Evolutionary conservation across 371 early-diverging fungal species (phyloP).

Genomic region (Smittium culicis): DNA sequence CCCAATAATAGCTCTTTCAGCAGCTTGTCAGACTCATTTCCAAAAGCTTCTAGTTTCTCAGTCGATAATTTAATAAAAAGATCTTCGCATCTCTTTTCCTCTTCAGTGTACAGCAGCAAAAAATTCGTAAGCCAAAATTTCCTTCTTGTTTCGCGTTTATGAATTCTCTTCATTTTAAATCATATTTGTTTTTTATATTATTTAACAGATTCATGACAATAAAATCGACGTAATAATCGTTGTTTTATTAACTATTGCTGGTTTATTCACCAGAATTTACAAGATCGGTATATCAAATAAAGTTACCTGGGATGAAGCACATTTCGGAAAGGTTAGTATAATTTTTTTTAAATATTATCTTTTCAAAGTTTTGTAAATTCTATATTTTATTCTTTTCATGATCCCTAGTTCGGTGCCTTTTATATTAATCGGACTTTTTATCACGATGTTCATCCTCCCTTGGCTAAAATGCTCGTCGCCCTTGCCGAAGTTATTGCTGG

Average conservation of each 20-base stretch:
- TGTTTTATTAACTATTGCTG: conserved; percentile 11
- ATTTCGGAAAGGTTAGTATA: conserved; percentile 54
- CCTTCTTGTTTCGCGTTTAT: too few relatives aligned
- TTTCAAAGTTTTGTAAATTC: too few relatives aligned
- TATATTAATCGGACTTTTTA: conserved; percentile 91
- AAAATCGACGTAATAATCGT: not conserved
- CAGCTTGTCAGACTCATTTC: too few relatives aligned
- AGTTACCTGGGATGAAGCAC: conserved; percentile 72
- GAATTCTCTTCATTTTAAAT: too few relatives aligned
- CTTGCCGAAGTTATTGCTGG: conserved; percentile 79
- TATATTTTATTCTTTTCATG: not conserved
- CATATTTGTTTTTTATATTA: too few relatives aligned
- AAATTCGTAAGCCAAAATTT: too few relatives aligned
- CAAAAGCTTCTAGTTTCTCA: too few relatives aligned
- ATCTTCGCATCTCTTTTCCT: too few relatives aligned
- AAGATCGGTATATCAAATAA: conserved; percentile 54
- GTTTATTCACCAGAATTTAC: conserved; percentile 58
- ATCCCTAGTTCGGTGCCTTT: conserved; percentile 78
- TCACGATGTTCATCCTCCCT: conserved; percentile 99
- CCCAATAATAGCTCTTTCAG: too few relatives aligned
- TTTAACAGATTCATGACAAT: not conserved
- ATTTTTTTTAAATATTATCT: not conserved
- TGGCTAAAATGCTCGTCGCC: conserved; percentile 97
- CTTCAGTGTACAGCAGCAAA: too few relatives aligned
- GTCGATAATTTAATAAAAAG: too few relatives aligned